Evolutionary conservation across 1,139 yeast genomes (phyloP).

Genomic region (Saccharomyces hybrid): DNA sequence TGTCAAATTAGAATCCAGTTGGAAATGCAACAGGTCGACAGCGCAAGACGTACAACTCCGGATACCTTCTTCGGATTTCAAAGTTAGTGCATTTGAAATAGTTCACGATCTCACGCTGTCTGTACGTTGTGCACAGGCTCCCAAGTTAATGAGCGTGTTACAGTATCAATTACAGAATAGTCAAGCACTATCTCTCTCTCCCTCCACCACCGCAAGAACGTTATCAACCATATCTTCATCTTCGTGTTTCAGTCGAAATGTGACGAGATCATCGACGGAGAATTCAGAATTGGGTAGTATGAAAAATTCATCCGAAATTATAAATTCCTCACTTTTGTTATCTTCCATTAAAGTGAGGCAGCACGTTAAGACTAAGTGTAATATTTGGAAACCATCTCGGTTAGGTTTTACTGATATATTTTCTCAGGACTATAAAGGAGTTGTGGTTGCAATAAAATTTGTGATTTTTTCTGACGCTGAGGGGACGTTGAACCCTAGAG

Average conservation of each 20-base stretch:
- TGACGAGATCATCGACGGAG: constrained; percentile 15
- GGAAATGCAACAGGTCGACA: constrained; percentile 28
- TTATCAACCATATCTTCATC: constrained; percentile 15
- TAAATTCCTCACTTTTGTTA: constrained; percentile 12
- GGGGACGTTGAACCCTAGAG: too few relatives aligned
- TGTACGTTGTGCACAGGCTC: constrained; percentile 19
- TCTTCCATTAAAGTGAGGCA: constrained; percentile 17
- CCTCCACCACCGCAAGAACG: constrained; percentile 13
- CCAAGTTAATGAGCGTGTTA: constrained; percentile 17
- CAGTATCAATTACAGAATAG: constrained; percentile 18
- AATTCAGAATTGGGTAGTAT: constrained; percentile 9
- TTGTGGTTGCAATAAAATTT: too few relatives aligned
- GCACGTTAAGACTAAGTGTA: too few relatives aligned
- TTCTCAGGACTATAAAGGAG: too few relatives aligned
- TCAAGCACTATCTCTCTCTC: constrained; percentile 9
- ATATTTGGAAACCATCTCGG: too few relatives aligned
- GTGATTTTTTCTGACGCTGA: too few relatives aligned
- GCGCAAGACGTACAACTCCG: constrained; percentile 31
- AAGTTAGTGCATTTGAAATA: constrained; percentile 10
- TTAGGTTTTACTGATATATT: too few relatives aligned
- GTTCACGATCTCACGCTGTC: constrained; percentile 8
- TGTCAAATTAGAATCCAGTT: constrained; percentile 17
- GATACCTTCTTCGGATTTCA: constrained; percentile 16
- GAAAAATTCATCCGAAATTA: constrained; percentile 4
- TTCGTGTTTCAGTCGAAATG: constrained; percentile 10